Conservation (phyloP, 148 eudicot genomes). For the Diospyros lotus region DNA sequence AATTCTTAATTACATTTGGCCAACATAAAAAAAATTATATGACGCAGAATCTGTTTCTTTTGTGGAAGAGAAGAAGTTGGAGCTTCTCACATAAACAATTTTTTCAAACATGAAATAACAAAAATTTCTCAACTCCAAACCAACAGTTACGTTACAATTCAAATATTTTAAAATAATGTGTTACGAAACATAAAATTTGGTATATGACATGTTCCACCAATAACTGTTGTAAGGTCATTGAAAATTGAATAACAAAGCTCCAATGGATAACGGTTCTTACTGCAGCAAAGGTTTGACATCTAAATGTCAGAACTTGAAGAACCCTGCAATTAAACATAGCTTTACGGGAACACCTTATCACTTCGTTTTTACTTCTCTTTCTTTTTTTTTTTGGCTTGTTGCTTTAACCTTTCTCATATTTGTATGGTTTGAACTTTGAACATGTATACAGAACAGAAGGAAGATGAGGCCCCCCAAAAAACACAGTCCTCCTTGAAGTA, state of each 20-base stretch:
- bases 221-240: neutral
- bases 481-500: neutral
- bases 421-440: neutral
- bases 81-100: too few species aligned
- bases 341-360: neutral
- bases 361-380: too few species aligned
- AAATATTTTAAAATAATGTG: neutral
- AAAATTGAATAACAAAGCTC: neutral
- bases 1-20: too few species aligned
- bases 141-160: neutral
- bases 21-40: too few species aligned
- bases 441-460: too few species aligned
- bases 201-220: neutral
- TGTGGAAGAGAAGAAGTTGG: too few species aligned
- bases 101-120: too few species aligned
- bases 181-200: neutral
- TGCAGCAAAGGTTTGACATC: neutral
- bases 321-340: neutral
- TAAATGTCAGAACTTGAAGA: neutral
- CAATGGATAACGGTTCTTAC: neutral
- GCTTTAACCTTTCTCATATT: neutral
- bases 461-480: too few species aligned
- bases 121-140: too few species aligned
- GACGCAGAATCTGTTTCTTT: too few species aligned
- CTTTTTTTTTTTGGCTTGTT: too few species aligned